A percentile compares a stretch with the other conserved stretches of the same genome.
Evolutionary conservation across 148 eudicot genomes (phyloP).

Genomic region (Rhododendron mucronatum): DNA sequence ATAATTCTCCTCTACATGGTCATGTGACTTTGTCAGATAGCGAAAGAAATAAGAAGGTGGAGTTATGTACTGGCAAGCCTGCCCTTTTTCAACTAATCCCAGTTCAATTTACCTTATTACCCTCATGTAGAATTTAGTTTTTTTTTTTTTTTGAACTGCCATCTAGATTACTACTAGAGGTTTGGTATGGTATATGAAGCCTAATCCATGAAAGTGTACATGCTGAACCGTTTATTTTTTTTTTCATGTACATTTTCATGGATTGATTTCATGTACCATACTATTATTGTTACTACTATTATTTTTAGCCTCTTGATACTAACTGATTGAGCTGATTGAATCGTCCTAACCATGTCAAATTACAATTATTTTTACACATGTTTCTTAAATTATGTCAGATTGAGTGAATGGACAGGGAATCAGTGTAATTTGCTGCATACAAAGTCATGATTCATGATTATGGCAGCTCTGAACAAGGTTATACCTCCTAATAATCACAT

Average conservation of each 20-base stretch:
- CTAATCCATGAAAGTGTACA: no score
- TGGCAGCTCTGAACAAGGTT: not conserved
- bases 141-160: no score
- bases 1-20: slow-evolving; percentile 25
- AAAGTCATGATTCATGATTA: not conserved
- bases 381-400: no score
- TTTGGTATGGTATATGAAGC: no score
- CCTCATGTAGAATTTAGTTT: not conserved
- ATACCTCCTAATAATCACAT: not conserved
- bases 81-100: slow-evolving; percentile 19
- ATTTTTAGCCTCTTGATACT: not conserved
- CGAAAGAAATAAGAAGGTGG: slow-evolving; percentile 25
- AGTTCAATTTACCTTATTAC: slow-evolving; percentile 3
- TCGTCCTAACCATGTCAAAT: not conserved
- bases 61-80: slow-evolving; percentile 33
- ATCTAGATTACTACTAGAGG: no score
- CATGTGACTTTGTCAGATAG: slow-evolving; percentile 70
- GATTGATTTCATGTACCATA: no score
- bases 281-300: not conserved
- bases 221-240: no score
- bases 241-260: no score
- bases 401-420: slow-evolving; percentile 27
- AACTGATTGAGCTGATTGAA: not conserved
- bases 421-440: slow-evolving; percentile 14
- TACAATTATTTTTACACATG: no score